Conservation (phyloP, 805 yeast species). For the Clavispora asparagi region DNA sequence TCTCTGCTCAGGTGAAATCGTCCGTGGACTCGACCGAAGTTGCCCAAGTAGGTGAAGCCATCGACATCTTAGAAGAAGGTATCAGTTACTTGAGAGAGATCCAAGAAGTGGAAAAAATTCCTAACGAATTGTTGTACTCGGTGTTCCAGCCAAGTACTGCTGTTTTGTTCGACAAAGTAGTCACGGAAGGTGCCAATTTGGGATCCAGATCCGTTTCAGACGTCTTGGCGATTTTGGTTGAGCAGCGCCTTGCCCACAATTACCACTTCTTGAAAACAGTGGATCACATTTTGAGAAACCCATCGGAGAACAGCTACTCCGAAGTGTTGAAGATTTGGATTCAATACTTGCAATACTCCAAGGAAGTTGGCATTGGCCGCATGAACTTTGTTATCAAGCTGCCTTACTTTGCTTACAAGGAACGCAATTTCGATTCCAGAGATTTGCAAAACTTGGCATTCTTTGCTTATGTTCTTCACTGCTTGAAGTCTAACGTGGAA, state of each 20-base stretch:
- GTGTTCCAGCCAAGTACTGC: conserved; percentile 26
- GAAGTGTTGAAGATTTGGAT: conserved; percentile 31
- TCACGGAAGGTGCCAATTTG: conserved; percentile 8
- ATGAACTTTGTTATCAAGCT: conserved; percentile 3
- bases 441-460: conserved; percentile 23
- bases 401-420: conserved; percentile 5
- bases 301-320: conserved; percentile 13
- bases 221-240: conserved; percentile 24
- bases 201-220: conserved; percentile 14
- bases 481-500: conserved; percentile 18
- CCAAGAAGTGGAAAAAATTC: conserved; percentile 28
- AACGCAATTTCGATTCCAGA: conserved; percentile 11
- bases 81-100: conserved; percentile 33
- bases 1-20: conserved; percentile 25
- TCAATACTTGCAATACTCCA: conserved; percentile 22
- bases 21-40: conserved; percentile 16
- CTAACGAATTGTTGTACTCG: conserved; percentile 19
- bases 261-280: conserved; percentile 26
- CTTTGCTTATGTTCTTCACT: conserved; percentile 30
- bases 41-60: conserved; percentile 22
- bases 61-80: conserved; percentile 38
- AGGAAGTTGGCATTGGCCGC: conserved; percentile 5
- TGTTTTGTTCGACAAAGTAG: conserved; percentile 17
- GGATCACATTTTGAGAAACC: conserved; percentile 12
- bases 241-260: conserved; percentile 28